Evolutionary conservation across 163 green algal species (phyloP).

Genomic region (Smithsoniella earleae): DNA sequence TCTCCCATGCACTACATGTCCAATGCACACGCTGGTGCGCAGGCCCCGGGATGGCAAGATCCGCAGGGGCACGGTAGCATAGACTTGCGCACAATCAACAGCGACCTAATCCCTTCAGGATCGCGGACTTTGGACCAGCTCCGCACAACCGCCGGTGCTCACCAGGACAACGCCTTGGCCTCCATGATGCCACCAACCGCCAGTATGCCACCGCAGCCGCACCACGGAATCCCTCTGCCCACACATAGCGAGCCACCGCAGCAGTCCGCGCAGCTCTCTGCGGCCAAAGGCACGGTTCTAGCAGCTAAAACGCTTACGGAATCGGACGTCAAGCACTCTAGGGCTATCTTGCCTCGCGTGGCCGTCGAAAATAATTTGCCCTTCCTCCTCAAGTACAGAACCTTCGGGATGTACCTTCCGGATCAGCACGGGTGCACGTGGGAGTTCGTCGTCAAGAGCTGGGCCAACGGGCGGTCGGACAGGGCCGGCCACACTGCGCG

Average conservation of each 20-base stretch:
- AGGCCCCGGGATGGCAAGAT: neutral
- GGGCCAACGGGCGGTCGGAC: slow-evolving; percentile 19
- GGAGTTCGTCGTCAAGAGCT: slow-evolving; percentile 31
- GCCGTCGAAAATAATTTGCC: slow-evolving; percentile 23
- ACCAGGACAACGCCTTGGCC: neutral
- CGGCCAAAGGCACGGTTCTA: slow-evolving; percentile 13
- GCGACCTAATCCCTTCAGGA: too few species aligned
- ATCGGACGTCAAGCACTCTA: slow-evolving; percentile 25
- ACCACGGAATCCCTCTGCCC: neutral
- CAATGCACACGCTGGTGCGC: neutral
- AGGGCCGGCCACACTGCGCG: neutral
- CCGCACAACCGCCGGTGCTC: neutral
- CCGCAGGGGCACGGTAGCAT: neutral
- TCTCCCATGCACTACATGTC: neutral
- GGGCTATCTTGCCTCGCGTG: slow-evolving; percentile 17
- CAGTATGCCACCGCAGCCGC: neutral
- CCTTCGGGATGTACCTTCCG: slow-evolving; percentile 25
- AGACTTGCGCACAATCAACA: too few species aligned
- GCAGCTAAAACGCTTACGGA: slow-evolving; percentile 17
- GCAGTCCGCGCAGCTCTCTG: neutral
- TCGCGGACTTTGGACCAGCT: too few species aligned
- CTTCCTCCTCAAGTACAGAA: slow-evolving; percentile 12
- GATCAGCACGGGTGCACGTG: neutral
- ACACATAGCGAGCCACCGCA: neutral
- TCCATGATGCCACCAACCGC: neutral